phyloP scores from a whole-genome alignment of 345 rosid species.

The Noccaea bulbosa region DNA sequence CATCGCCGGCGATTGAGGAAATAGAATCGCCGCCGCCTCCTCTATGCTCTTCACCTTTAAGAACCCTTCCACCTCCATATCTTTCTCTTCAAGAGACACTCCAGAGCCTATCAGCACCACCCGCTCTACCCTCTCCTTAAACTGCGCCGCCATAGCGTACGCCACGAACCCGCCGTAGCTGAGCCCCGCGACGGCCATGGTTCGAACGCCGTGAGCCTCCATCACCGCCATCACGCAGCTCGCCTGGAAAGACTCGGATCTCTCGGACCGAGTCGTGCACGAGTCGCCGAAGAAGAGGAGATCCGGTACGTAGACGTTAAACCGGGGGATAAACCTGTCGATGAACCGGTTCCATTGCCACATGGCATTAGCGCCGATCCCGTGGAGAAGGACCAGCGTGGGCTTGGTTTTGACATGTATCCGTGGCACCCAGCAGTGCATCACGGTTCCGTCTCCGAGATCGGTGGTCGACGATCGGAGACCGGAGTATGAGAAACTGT shows the following conservation, averaged over 20 bases:
- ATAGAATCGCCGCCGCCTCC: slow-evolving; percentile 57
- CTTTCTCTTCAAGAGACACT: slow-evolving; percentile 80
- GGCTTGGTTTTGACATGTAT: slow-evolving; percentile 50
- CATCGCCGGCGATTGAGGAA: slow-evolving; percentile 73
- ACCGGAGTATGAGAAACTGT: slow-evolving; percentile 70
- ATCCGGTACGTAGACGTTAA: slow-evolving; percentile 88
- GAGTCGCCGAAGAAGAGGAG: slow-evolving; percentile 92
- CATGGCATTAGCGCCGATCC: slow-evolving; percentile 96
- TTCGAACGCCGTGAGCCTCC: slow-evolving; percentile 53
- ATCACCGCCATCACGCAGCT: slow-evolving; percentile 61
- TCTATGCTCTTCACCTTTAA: slow-evolving; percentile 62
- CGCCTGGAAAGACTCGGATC: slow-evolving; percentile 76
- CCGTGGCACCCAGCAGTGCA: slow-evolving; percentile 86
- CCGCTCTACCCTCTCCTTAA: slow-evolving; percentile 61
- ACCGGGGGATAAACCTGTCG: slow-evolving; percentile 56
- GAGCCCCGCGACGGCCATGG: slow-evolving; percentile 63
- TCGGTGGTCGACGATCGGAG: slow-evolving; percentile 74
- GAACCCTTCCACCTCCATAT: slow-evolving; percentile 64
- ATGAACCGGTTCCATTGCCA: slow-evolving; percentile 83
- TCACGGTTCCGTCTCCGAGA: slow-evolving; percentile 79
- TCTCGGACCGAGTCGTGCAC: slow-evolving; percentile 68
- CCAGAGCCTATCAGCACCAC: slow-evolving; percentile 81
- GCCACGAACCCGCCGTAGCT: slow-evolving; percentile 92
- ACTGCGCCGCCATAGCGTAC: slow-evolving; percentile 81
- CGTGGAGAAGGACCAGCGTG: slow-evolving; percentile 73